Evolutionary conservation across 768 basidiomycete species (phyloP), one percentile per base, ranked within the genome.

Genomic region (Mycena floridula): DNA sequence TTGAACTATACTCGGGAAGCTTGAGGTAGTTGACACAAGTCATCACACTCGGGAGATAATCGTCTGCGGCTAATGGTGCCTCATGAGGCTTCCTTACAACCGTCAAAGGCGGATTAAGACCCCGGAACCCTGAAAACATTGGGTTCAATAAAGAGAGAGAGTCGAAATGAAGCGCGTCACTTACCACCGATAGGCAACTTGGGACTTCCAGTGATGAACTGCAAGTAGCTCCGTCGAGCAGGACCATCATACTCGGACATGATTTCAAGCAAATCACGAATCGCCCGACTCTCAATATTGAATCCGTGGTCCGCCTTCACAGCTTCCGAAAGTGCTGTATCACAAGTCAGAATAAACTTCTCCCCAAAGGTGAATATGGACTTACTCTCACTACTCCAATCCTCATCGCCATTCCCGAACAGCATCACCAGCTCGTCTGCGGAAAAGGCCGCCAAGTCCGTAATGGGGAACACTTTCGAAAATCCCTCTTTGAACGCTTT

Each of bases 241-340:
- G 77, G 61, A 13, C 59, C 62, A 56, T 93, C 85, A 54, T 86
- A 96, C 43, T 79, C 77, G 2, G 88, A 72, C 82, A 99, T 89
- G 50, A 91, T 76, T 43, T 88, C 89, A 21, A 97, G 64, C 44
- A 99, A 74, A 56, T 90, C 82, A 37, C 85, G 81, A 48, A 99
- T 94, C 0, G 92, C 82, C 27, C 86, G 82, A 58, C 91, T 94
- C 59, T 98, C 95, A 11, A 86, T 82, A 56, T 95, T 93, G 73
- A 94, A 99, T 7, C 96, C 96, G 59, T 99, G 96, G 56, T 99
- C 96, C 9, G 96, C 96, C 63, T 97, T 98, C 61, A 97, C 62
- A 3, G 87, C 82, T 60, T 95, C 93, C 27, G 76, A 79, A 25
- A 98, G 74, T 18, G 92, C 95, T 96, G 51, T 3, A 47, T 18